phyloP scores from a whole-genome alignment of 2,329 filamentous ascomycete species.

The Sporothrix phasma region DNA sequence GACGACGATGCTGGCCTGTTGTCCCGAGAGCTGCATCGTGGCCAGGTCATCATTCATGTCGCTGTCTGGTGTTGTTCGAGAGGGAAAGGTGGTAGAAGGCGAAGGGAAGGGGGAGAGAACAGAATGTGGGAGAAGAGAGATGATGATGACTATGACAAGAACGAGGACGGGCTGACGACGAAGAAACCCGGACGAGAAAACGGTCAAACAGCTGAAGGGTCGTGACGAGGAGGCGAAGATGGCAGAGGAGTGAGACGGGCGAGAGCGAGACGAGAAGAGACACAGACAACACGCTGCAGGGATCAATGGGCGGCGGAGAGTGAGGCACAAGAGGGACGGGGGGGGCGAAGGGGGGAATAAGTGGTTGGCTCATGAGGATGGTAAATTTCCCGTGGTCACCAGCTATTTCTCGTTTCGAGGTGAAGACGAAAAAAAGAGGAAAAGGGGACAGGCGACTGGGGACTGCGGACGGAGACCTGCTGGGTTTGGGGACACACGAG shows the following conservation, averaged over 20 bases:
- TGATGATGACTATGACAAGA: too few relatives aligned
- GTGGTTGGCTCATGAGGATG: not conserved
- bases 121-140: not conserved
- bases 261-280: too few relatives aligned
- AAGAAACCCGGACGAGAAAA: not conserved
- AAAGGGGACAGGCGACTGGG: too few relatives aligned
- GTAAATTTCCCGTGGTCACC: not conserved
- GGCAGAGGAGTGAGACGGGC: too few relatives aligned
- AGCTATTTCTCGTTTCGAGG: not conserved
- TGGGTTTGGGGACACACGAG: not conserved
- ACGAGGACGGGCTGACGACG: too few relatives aligned
- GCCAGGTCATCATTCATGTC: constrained; percentile 13
- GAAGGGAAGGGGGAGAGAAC: not conserved
- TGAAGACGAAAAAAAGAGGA: too few relatives aligned
- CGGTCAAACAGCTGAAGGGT: too few relatives aligned
- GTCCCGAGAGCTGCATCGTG: constrained; percentile 23
- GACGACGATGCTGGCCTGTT: constrained; percentile 34
- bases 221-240: too few relatives aligned
- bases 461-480: not conserved
- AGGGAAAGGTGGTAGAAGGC: not conserved
- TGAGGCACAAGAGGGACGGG: not conserved
- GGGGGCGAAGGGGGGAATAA: not conserved
- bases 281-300: too few relatives aligned
- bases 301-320: not conserved
- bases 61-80: not conserved